phyloP scores from a whole-genome alignment of 805 yeast species.

The Teunomyces barrocoloradensis region DNA sequence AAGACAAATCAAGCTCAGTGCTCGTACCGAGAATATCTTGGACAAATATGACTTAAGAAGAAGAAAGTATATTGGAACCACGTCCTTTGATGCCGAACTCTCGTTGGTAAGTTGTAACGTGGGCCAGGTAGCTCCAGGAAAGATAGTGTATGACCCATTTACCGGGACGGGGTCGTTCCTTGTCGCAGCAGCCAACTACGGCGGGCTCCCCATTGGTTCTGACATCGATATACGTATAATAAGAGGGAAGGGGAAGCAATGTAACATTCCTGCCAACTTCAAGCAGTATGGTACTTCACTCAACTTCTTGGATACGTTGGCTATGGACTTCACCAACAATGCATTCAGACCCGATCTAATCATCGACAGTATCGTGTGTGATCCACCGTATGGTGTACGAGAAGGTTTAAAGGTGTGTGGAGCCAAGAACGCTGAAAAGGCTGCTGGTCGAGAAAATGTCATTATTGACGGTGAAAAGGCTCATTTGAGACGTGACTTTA shows the following conservation, averaged over 20 bases:
- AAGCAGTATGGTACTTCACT: slow-evolving; percentile 61
- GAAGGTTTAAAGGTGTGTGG: slow-evolving; percentile 95
- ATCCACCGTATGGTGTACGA: slow-evolving; percentile 97
- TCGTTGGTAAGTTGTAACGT: slow-evolving; percentile 85
- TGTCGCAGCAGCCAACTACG: slow-evolving; percentile 82
- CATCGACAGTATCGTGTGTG: slow-evolving; percentile 85
- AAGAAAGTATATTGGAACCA: slow-evolving; percentile 89
- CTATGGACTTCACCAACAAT: slow-evolving; percentile 95
- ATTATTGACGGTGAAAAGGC: slow-evolving; percentile 81
- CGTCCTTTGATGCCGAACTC: slow-evolving; percentile 93
- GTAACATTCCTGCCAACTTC: slow-evolving; percentile 64
- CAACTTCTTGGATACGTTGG: slow-evolving; percentile 68
- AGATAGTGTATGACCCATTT: slow-evolving; percentile 87
- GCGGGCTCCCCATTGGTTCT: slow-evolving; percentile 78
- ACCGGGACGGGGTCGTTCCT: slow-evolving; percentile 95
- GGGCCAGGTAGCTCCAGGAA: slow-evolving; percentile 66
- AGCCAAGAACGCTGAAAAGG: slow-evolving; percentile 63
- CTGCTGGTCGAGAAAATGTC: slow-evolving; percentile 68
- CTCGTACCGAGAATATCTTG: slow-evolving; percentile 59
- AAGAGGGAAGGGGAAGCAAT: slow-evolving; percentile 60
- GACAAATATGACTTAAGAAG: slow-evolving; percentile 80
- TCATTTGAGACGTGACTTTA: slow-evolving; percentile 72
- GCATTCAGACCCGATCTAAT: slow-evolving; percentile 61
- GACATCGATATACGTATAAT: slow-evolving; percentile 85
- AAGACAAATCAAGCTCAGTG: slow-evolving; percentile 60